Base-by-base conservation (phyloP, 345 rosid genomes). In the Salix viminalis region DNA sequence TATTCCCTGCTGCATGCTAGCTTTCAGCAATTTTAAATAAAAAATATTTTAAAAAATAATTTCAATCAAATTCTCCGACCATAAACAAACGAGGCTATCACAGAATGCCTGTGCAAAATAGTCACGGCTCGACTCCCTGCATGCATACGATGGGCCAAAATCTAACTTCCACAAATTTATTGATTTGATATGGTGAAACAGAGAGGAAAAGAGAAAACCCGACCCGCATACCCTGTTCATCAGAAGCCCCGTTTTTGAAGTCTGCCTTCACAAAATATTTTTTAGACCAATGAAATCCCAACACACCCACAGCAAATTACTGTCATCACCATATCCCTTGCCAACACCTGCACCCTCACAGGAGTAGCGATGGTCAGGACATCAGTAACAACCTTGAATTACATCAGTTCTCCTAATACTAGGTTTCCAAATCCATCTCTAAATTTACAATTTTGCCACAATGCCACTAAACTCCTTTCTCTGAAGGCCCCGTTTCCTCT, bases 401-500 rank as follows among this genome's bases (percentile, higher is more conserved):
- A 75, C 42, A 19, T 5, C 62, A 58, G 15, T 58, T n/a, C 61
- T 58, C 6, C 23, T 21, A 69, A 61, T 67, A 64, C 74, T 34
- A 54, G 83, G 58, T 41, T 78, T 70, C 71, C 82, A 76, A 34
- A 65, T 30, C 74, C 70, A 72, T 39, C 65, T 24, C 46, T 71
- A 0, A 78, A 87, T 90, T 93, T 88, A 85, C 93, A 78, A 69
- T 84, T 81, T 71, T 87, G 89, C 94, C 91, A 83, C 82, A 61
- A 3, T 18, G 3, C 65, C 77, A 26, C 87, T 42, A 66, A 1
- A 18, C 67, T 37, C 36, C 81, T 71, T 69, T 72, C 75, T 15
- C 75, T 19, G 13, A 72, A 32, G 5, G 2, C 77, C 65, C 77
- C 79, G 19, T 80, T 69, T 80, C 56, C 66, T 42, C 18, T 77